phyloP scores from a whole-genome alignment of 2,329 filamentous ascomycete genomes.

The Aspergillus spinulosporus region DNA sequence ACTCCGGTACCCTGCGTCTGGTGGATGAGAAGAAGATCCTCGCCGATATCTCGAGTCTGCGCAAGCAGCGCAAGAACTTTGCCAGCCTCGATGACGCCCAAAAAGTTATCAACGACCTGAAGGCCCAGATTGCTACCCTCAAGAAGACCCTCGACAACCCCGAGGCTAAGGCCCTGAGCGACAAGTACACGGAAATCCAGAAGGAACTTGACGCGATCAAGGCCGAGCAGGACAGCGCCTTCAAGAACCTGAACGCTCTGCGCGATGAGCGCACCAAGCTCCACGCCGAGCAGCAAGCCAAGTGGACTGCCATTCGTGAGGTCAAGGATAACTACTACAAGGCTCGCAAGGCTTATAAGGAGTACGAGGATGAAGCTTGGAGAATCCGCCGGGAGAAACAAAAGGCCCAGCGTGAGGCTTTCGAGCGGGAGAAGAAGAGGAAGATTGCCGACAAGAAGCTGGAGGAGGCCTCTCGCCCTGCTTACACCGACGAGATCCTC shows the following conservation, averaged over 20 bases:
- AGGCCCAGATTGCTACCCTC: constrained; percentile 82
- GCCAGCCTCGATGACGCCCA: constrained; percentile 78
- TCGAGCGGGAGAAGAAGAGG: constrained; percentile 51
- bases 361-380: constrained; percentile 81
- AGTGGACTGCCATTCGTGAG: constrained; percentile 77
- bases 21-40: constrained; percentile 97
- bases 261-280: constrained; percentile 83
- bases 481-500: constrained; percentile 90
- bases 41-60: constrained; percentile 74
- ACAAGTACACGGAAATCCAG: constrained; percentile 81
- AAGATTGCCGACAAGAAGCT: constrained; percentile 57
- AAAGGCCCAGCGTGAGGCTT: constrained; percentile 70
- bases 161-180: constrained; percentile 81
- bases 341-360: constrained; percentile 75
- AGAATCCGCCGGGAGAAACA: constrained; percentile 74
- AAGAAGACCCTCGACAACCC: constrained; percentile 89
- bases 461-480: constrained; percentile 64
- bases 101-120: constrained; percentile 85
- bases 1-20: constrained; percentile 86
- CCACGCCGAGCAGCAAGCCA: constrained; percentile 81
- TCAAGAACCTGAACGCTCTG: constrained; percentile 81
- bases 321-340: constrained; percentile 87
- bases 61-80: constrained; percentile 91
- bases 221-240: constrained; percentile 85
- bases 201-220: constrained; percentile 87